These are phyloP conservation scores for Ilex asprella DNA, from an alignment of 257 asterid species.

Conservation along the genomic window DNA sequence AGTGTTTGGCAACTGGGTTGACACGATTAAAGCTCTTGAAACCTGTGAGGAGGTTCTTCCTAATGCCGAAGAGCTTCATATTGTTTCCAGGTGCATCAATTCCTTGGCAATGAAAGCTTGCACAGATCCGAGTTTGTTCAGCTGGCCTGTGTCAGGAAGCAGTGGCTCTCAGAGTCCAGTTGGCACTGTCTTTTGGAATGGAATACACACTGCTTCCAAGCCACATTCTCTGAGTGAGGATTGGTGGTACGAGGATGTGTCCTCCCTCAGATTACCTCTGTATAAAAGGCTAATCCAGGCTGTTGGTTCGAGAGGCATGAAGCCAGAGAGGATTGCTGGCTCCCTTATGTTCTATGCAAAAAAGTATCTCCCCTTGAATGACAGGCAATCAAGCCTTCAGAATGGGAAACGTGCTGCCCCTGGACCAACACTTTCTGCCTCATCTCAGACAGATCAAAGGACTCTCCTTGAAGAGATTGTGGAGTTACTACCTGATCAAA, in stretches of 20 bases:
- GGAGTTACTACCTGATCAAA: conserved; percentile 37
- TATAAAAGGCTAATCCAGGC: conserved; percentile 36
- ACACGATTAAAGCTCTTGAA: conserved; percentile 36
- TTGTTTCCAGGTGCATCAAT: conserved; percentile 41
- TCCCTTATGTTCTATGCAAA: conserved; percentile 34
- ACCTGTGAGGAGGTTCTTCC: conserved; percentile 39
- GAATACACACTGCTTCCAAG: conserved; percentile 26
- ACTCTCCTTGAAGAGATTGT: conserved; percentile 41
- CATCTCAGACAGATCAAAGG: conserved; percentile 37
- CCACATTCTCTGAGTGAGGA: conserved; percentile 20
- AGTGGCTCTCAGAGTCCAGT: conserved; percentile 9
- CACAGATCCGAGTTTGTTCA: conserved; percentile 19
- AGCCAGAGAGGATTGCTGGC: conserved; percentile 22
- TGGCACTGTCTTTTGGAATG: conserved; percentile 25
- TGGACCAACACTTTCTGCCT: conserved; percentile 9
- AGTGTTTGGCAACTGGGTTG: conserved; percentile 34
- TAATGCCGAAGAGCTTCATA: conserved; percentile 35
- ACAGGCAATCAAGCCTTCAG: conserved; percentile 20
- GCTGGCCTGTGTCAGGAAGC: conserved; percentile 18
- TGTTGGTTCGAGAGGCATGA: conserved; percentile 30
- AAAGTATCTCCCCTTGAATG: conserved; percentile 32
- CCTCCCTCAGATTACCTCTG: conserved; percentile 28
- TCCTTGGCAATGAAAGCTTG: conserved; percentile 35
- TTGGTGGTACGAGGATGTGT: conserved; percentile 47
- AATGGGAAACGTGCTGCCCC: conserved; percentile 6